A percentile compares a stretch with the other conserved stretches of the same genome.
phyloP scores from a whole-genome alignment of 257 asterid species.

The Gentiana dahurica region DNA sequence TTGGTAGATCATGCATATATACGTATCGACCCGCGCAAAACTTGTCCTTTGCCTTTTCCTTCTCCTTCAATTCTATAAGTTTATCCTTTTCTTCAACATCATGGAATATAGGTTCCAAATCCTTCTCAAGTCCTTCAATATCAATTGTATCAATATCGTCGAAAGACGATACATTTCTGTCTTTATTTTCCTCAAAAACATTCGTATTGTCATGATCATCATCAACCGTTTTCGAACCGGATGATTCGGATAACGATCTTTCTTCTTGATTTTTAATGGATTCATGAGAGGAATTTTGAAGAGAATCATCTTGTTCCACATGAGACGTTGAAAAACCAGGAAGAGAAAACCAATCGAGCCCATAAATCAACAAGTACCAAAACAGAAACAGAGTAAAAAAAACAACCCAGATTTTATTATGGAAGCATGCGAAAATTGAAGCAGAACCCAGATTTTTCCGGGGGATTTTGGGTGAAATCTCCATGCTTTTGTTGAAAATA shows the following conservation, averaged over 20 bases:
- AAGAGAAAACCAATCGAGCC: constrained; percentile 50
- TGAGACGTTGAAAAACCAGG: constrained; percentile 23
- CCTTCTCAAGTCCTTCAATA: constrained; percentile 21
- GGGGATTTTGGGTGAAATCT: constrained; percentile 1
- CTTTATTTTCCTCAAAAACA: neutral
- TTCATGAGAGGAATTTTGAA: constrained; percentile 10
- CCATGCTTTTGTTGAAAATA: neutral
- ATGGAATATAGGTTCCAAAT: constrained; percentile 24
- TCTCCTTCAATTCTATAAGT: neutral
- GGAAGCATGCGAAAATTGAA: constrained; percentile 16
- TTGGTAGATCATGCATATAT: constrained; percentile 51
- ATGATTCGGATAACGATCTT: too few relatives aligned
- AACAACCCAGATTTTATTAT: constrained; percentile 48
- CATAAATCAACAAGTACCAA: constrained; percentile 60
- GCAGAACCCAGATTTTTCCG: constrained; percentile 27
- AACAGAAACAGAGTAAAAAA: constrained; percentile 37
- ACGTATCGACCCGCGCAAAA: constrained; percentile 46
- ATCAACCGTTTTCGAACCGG: too few relatives aligned
- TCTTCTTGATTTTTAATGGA: neutral
- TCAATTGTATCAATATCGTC: constrained; percentile 15
- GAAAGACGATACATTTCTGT: neutral
- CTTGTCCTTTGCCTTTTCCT: neutral
- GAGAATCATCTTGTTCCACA: constrained; percentile 7
- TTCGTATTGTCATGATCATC: neutral
- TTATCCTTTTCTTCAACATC: constrained; percentile 4